Conservation (phyloP, 495 filamentous ascomycete genomes). For the Aspergillus sclerotioniger region DNA sequence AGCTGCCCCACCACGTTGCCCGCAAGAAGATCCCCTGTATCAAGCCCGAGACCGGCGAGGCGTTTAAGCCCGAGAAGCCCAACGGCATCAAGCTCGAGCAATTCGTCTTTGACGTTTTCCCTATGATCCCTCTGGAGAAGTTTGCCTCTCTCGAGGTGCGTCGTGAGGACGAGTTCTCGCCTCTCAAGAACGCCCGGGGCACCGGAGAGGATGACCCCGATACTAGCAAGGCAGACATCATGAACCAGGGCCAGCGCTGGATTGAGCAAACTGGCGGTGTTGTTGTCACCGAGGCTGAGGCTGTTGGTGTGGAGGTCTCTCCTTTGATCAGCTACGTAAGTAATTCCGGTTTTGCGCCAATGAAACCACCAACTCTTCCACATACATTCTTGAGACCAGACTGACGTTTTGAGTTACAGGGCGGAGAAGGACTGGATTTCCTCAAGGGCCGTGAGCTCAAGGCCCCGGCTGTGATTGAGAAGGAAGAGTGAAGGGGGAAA, state of each 20-base stretch:
- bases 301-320: conserved; percentile 81
- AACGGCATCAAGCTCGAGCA: conserved; percentile 99
- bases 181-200: conserved; percentile 91
- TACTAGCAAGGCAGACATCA: conserved; percentile 84
- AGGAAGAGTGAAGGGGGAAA: conserved; percentile 50
- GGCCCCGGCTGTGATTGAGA: conserved; percentile 74
- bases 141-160: conserved; percentile 95
- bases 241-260: conserved; percentile 86
- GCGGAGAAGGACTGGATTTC: conserved; percentile 84
- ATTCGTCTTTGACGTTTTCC: conserved; percentile 99
- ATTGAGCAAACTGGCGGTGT: conserved; percentile 71
- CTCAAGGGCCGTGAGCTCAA: conserved; percentile 71
- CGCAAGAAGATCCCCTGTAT: conserved; percentile 96
- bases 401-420: conserved; percentile 47
- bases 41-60: conserved; percentile 69
- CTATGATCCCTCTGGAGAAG: conserved; percentile 77
- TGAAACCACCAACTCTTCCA: conserved; percentile 4
- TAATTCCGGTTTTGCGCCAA: conserved; percentile 22
- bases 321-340: conserved; percentile 95
- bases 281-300: conserved; percentile 67
- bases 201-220: conserved; percentile 92
- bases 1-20: conserved; percentile 91
- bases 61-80: conserved; percentile 84
- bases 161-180: conserved; percentile 97
- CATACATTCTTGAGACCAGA: conserved; percentile 26